Conservation (phyloP, 2,329 filamentous ascomycete genomes). For the Aspergillus uvarum region DNA sequence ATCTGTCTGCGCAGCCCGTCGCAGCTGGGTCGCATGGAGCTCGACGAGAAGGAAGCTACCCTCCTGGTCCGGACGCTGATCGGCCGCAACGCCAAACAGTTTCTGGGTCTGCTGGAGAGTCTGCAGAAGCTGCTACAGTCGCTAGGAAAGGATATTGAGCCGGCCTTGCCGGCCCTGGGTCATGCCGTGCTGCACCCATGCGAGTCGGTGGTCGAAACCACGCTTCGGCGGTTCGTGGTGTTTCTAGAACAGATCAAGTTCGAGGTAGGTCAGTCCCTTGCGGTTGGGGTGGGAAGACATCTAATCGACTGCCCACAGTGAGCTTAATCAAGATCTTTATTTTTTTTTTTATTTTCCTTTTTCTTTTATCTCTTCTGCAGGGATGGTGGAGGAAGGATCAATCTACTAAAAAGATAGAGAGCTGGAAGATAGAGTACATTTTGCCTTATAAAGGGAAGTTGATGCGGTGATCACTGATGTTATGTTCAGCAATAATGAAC, state of each 20-base stretch:
- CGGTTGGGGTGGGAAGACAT: background rate
- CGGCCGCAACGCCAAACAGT: conserved; percentile 20
- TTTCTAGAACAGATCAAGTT: conserved; percentile 28
- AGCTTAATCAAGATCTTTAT: background rate
- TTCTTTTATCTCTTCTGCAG: too few species aligned
- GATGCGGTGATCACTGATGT: background rate
- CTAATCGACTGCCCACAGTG: background rate
- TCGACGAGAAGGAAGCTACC: conserved; percentile 25
- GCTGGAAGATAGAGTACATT: background rate
- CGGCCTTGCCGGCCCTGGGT: conserved; percentile 10
- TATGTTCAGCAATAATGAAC: background rate
- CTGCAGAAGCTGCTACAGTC: conserved; percentile 17
- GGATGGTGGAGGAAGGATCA: background rate
- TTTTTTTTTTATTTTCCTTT: too few species aligned
- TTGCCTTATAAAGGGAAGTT: too few species aligned
- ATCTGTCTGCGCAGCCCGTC: conserved; percentile 30
- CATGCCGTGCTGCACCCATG: conserved; percentile 16
- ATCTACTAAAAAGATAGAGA: background rate
- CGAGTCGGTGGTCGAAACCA: conserved; percentile 24
- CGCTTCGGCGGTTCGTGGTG: conserved; percentile 21
- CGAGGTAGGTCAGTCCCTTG: conserved; percentile 13
- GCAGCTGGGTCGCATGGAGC: conserved; percentile 27
- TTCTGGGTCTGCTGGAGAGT: conserved; percentile 25
- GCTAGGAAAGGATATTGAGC: conserved; percentile 14
- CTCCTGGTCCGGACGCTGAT: conserved; percentile 27